A percentile compares a stretch with the other conserved stretches of the same genome.
Evolutionary conservation across 306 rosid genomes (phyloP).

Genomic region (Astragalus membranaceus): DNA sequence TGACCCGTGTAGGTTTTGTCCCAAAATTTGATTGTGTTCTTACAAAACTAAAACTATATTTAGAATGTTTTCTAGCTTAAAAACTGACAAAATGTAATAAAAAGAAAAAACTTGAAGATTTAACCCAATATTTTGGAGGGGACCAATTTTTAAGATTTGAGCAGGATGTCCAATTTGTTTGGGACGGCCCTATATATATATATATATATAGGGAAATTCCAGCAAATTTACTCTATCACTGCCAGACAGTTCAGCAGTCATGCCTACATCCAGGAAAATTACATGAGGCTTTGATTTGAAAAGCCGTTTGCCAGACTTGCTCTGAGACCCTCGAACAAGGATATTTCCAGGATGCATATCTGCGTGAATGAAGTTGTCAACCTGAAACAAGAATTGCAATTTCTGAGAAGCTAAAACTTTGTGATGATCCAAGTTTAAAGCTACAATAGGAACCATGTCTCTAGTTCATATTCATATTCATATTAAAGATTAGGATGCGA

Average conservation of each 20-base stretch:
- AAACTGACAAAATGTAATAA: too few species aligned
- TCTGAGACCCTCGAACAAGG: conserved; percentile 75
- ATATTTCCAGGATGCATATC: conserved; percentile 99
- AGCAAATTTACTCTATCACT: conserved; percentile 80
- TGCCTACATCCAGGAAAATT: conserved; percentile 97
- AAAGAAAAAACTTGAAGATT: too few species aligned
- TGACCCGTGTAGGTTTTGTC: too few species aligned
- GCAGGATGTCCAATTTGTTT: too few species aligned
- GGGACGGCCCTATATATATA: too few species aligned
- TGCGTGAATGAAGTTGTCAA: conserved; percentile 98
- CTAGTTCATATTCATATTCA: background rate
- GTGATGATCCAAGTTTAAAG: conserved; percentile 9
- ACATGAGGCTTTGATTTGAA: conserved; percentile 98
- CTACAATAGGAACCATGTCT: background rate
- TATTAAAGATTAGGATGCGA: background rate
- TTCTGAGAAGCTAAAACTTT: conserved; percentile 31
- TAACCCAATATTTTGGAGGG: too few species aligned
- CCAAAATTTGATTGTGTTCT: too few species aligned
- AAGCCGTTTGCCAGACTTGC: conserved; percentile 60
- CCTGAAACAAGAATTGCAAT: conserved; percentile 57
- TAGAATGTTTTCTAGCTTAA: too few species aligned
- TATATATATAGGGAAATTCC: too few species aligned
- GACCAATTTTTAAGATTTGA: too few species aligned
- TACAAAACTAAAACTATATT: too few species aligned
- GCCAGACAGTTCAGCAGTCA: conserved; percentile 96